Conservation (phyloP, 1,284 basidiomycete genomes). For the Stygiomarasmius scandens region DNA sequence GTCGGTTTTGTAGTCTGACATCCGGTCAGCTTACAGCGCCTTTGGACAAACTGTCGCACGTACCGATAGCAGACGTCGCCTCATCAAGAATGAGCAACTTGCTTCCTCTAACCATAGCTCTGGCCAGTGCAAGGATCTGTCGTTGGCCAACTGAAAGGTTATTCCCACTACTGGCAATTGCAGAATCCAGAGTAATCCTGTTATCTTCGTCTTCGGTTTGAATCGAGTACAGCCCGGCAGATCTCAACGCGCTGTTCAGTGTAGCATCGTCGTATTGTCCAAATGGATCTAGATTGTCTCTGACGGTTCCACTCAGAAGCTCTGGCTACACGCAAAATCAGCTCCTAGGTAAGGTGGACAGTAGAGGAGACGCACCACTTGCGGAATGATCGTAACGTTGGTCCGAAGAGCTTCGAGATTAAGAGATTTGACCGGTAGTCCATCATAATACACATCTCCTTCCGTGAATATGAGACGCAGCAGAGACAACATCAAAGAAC, state of each 20-base stretch:
- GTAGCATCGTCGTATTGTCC: slow-evolving; percentile 58
- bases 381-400: slow-evolving; percentile 48
- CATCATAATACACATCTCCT: slow-evolving; percentile 47
- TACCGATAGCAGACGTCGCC: slow-evolving; percentile 26
- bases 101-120: slow-evolving; percentile 42
- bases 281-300: slow-evolving; percentile 62
- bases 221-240: slow-evolving; percentile 42
- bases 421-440: slow-evolving; percentile 35
- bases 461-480: slow-evolving; percentile 44
- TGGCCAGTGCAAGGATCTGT: slow-evolving; percentile 48
- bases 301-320: slow-evolving; percentile 50
- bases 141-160: slow-evolving; percentile 62
- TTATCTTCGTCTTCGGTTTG: slow-evolving; percentile 35
- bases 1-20: slow-evolving; percentile 8
- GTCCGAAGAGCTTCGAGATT: slow-evolving; percentile 56
- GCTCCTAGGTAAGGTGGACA: slow-evolving; percentile 31
- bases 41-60: background rate
- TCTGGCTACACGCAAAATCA: slow-evolving; percentile 40
- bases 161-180: slow-evolving; percentile 46
- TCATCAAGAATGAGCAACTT: slow-evolving; percentile 47
- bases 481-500: slow-evolving; percentile 38
- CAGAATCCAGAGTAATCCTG: slow-evolving; percentile 38
- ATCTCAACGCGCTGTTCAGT: slow-evolving; percentile 42
- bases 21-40: too few relatives aligned
- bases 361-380: slow-evolving; percentile 24